Conservation (phyloP, 1,284 basidiomycete species). For the Boletus smithii region DNA sequence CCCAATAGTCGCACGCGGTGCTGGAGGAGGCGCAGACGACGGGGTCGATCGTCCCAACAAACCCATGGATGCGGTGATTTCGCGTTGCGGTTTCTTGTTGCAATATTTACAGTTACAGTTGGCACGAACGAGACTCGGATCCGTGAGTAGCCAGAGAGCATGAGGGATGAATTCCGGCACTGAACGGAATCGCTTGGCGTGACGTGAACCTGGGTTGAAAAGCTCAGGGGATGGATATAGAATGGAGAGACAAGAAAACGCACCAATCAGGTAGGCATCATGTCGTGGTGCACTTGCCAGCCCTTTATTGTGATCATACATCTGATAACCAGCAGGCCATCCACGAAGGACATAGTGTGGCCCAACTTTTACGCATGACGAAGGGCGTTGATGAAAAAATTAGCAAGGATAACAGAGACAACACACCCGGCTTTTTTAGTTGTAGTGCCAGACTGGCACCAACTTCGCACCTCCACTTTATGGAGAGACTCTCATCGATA, state of each 20-base stretch:
- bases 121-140: constrained; percentile 43
- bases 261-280: constrained; percentile 75
- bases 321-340: constrained; percentile 66
- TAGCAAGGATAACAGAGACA: neutral
- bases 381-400: neutral
- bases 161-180: constrained; percentile 79
- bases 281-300: constrained; percentile 51
- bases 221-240: neutral
- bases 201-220: constrained; percentile 39
- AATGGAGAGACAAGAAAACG: constrained; percentile 18
- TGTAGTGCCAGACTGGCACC: constrained; percentile 55
- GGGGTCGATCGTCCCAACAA: constrained; percentile 40
- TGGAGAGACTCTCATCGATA: constrained; percentile 45
- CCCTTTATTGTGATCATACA: constrained; percentile 75
- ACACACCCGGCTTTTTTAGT: constrained; percentile 49
- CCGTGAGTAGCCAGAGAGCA: constrained; percentile 70
- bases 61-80: constrained; percentile 61
- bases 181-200: constrained; percentile 62
- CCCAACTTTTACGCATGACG: constrained; percentile 39
- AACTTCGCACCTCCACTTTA: constrained; percentile 61
- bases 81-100: constrained; percentile 59
- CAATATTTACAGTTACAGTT: constrained; percentile 81
- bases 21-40: constrained; percentile 13
- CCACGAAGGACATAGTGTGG: constrained; percentile 56
- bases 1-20: constrained; percentile 8